Evolutionary conservation across 169 alveolate genomes (phyloP), one percentile per base, ranked within the genome.

Genomic region (Amoebophrya sp.): DNA sequence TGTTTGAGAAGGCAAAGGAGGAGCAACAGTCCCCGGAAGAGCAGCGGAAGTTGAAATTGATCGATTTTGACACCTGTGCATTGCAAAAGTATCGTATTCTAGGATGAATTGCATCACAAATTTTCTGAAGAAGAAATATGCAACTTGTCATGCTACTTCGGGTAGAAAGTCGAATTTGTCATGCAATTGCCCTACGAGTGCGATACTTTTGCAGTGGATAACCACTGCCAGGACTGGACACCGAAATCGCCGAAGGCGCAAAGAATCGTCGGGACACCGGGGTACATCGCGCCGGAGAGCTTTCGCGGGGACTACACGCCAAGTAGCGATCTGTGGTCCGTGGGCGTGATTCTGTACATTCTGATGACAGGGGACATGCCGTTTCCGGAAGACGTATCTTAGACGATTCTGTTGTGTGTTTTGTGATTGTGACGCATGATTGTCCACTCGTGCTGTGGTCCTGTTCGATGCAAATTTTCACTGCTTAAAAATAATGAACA

Each of bases 251-350:
- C 88, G 32, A 66, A 66, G 35, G 88, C 88, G 10, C 88, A 66
- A 38, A 90, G 95, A 40, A 90, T 95, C 40, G 96, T 95, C 54
- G 96, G 96, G n/a, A 95, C 96, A 14, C 92, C 90, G 91, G 96
- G 95, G 25, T 95, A 95, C 90, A 90, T 95, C 40, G 96, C 95
- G 25, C 95, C 96, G 29, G 95, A 94, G 93, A 94, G 93, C 40
- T 66, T 95, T 29, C 55, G 89, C n/a, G 95, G 95, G 38, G 94
- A 94, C n/a, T 95, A 95, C 92, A 92, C 98, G 25, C 83, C 96
- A 39, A 96, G 96, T 47, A 96, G 98, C 7, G 98, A 97, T 92
- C 92, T 97, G 94, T 97, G 98, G 98, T 94, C 97, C 55, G 95
- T 97, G 0, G 98, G 98, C 90, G 95, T 97, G 40, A 97, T 97